Evolutionary conservation across 345 rosid species (phyloP).

Genomic region (Citropsis articulata): DNA sequence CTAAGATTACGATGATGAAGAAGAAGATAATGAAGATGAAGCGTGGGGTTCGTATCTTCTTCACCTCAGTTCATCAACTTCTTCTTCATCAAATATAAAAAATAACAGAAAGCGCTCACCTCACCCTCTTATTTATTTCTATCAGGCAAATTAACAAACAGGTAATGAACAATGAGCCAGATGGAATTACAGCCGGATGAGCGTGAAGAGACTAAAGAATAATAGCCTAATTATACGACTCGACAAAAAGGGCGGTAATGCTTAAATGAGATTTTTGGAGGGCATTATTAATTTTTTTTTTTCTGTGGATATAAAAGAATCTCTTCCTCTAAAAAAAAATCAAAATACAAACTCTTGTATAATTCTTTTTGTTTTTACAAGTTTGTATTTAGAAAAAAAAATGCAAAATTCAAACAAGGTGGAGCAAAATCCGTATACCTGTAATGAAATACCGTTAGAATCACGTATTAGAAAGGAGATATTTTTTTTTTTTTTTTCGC

Average conservation of each 20-base stretch:
- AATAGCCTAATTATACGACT: not conserved
- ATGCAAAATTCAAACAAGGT: not conserved
- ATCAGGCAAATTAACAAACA: conserved; percentile 14
- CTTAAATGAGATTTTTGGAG: not conserved
- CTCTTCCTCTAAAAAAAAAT: not conserved
- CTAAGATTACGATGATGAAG: not conserved
- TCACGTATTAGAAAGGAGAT: not conserved
- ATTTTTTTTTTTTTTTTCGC: not conserved
- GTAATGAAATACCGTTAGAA: not conserved
- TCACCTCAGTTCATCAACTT: conserved; percentile 13
- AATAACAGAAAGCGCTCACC: not conserved
- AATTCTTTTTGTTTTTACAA: not conserved
- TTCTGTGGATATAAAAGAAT: not conserved
- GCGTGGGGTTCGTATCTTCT: not conserved
- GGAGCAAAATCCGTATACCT: not conserved
- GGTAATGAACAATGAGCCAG: not conserved
- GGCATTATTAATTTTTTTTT: not conserved
- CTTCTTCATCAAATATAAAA: conserved; percentile 13
- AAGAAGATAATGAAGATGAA: conserved; percentile 6
- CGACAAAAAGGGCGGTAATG: not conserved
- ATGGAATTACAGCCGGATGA: no score
- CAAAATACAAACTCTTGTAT: not conserved
- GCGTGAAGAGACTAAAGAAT: not conserved
- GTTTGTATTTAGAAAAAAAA: not conserved
- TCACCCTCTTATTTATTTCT: not conserved